A percentile compares a stretch with the other conserved stretches of the same genome.
phyloP scores from a whole-genome alignment of 495 filamentous ascomycete species.

The Neurospora sp. region DNA sequence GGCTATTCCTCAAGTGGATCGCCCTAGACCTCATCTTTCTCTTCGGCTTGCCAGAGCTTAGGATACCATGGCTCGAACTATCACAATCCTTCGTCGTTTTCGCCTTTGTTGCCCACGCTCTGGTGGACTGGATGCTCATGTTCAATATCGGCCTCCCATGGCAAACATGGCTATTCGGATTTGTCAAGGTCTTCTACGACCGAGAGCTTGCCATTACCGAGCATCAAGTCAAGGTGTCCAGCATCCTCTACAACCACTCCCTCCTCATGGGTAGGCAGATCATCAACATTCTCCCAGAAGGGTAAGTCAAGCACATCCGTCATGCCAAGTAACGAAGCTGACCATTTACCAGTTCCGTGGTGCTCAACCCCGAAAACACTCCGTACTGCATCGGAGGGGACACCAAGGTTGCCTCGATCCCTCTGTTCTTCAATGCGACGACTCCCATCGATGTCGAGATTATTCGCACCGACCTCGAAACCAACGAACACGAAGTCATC shows the following conservation, averaged over 20 bases:
- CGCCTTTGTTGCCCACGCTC: constrained; percentile 56
- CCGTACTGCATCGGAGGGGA: constrained; percentile 69
- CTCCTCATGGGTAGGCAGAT: constrained; percentile 92
- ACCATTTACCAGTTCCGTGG: constrained; percentile 53
- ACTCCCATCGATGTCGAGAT: constrained; percentile 78
- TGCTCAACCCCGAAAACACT: constrained; percentile 67
- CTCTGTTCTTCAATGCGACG: constrained; percentile 88
- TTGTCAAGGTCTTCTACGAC: constrained; percentile 73
- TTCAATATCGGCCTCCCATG: constrained; percentile 73
- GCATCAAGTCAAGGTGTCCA: constrained; percentile 72
- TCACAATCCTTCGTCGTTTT: constrained; percentile 57
- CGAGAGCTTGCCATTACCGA: constrained; percentile 85
- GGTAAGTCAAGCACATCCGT: constrained; percentile 39
- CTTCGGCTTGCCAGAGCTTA: constrained; percentile 70
- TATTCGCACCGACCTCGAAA: constrained; percentile 71
- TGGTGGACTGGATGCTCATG: constrained; percentile 77
- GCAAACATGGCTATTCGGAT: constrained; percentile 53
- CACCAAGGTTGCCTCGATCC: constrained; percentile 52
- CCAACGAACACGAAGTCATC: constrained; percentile 66
- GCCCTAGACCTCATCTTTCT: constrained; percentile 72
- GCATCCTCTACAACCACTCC: constrained; percentile 79
- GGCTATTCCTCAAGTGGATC: constrained; percentile 89
- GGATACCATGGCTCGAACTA: constrained; percentile 95
- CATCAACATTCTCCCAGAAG: constrained; percentile 93
- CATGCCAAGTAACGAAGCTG: constrained; percentile 1